A percentile compares a stretch with the other conserved stretches of the same genome.
phyloP scores from a whole-genome alignment of 2,329 filamentous ascomycete species.

The Fusarium sp. region DNA sequence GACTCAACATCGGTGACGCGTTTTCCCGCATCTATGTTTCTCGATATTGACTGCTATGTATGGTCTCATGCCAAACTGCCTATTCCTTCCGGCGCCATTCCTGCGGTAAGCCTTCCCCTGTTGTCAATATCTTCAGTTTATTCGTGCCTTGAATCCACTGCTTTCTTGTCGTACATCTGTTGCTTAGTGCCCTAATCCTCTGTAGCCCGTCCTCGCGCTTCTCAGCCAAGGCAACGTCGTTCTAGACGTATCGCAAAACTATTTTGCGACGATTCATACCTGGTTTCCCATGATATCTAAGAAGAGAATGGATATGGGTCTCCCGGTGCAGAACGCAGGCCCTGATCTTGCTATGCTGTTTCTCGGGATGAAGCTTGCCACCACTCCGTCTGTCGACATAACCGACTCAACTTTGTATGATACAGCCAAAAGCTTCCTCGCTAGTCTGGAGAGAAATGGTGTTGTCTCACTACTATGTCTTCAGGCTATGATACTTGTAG shows the following conservation, averaged over 20 bases:
- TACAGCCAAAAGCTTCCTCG: neutral
- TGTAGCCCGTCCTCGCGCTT: neutral
- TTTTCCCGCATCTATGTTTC: neutral
- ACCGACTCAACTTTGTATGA: neutral
- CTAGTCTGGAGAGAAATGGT: neutral
- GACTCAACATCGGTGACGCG: rapidly evolving
- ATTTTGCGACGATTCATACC: neutral
- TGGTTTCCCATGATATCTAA: neutral
- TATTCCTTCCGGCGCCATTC: neutral
- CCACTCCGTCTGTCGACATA: neutral
- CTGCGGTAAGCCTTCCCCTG: neutral
- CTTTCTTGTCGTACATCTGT: rapidly evolving
- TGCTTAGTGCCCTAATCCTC: neutral
- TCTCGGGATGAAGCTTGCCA: neutral
- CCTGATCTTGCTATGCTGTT: neutral
- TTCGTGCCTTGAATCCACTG: neutral
- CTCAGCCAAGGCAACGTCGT: neutral
- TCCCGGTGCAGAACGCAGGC: neutral
- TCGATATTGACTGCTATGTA: neutral
- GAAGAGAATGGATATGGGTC: neutral
- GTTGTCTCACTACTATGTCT: rapidly evolving
- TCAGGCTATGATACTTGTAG: neutral
- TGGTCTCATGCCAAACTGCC: neutral
- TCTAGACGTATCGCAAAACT: neutral
- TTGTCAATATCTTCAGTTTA: no score